Evolutionary conservation across 345 rosid genomes (phyloP).

Genomic region (Hypericum perforatum): DNA sequence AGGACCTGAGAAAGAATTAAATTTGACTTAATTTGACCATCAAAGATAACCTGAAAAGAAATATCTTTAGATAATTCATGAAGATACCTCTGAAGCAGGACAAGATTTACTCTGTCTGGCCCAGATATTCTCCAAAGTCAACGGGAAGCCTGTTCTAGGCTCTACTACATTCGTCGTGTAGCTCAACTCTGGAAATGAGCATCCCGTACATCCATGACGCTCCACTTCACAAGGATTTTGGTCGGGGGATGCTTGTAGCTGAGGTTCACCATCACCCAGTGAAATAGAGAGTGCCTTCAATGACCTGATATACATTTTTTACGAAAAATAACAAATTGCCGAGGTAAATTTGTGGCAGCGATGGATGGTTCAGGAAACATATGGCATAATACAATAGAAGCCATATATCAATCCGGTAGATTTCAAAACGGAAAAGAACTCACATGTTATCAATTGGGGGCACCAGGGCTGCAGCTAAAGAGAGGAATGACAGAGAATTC

Average conservation of each 20-base stretch:
- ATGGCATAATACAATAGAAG: not conserved
- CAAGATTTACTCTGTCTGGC: conserved; percentile 26
- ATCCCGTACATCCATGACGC: conserved; percentile 27
- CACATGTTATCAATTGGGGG: conserved; percentile 55
- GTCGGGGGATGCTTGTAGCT: conserved; percentile 26
- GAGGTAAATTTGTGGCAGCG: not conserved
- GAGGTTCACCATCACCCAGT: conserved; percentile 27
- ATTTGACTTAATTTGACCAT: too few relatives aligned
- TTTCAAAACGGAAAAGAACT: conserved; percentile 14
- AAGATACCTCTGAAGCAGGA: conserved; percentile 52
- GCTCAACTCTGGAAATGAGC: conserved; percentile 44
- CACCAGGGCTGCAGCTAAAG: conserved; percentile 54
- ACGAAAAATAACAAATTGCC: conserved; percentile 2
- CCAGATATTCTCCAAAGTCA: conserved; percentile 31
- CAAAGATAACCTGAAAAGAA: too few relatives aligned
- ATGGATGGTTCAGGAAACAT: not conserved
- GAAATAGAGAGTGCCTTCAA: conserved; percentile 36
- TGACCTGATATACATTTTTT: conserved; percentile 39
- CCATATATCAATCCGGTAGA: not conserved
- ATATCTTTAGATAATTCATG: not conserved
- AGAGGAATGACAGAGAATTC: conserved; percentile 45
- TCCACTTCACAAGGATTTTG: conserved; percentile 51
- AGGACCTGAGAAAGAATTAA: conserved; percentile 44
- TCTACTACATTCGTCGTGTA: conserved; percentile 47
- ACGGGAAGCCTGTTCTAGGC: conserved; percentile 77